Percentiles rank a stretch among this genome's conserved stretches.
Evolutionary conservation across 805 yeast species (phyloP).

Genomic region (Monosporozyma unispora): DNA sequence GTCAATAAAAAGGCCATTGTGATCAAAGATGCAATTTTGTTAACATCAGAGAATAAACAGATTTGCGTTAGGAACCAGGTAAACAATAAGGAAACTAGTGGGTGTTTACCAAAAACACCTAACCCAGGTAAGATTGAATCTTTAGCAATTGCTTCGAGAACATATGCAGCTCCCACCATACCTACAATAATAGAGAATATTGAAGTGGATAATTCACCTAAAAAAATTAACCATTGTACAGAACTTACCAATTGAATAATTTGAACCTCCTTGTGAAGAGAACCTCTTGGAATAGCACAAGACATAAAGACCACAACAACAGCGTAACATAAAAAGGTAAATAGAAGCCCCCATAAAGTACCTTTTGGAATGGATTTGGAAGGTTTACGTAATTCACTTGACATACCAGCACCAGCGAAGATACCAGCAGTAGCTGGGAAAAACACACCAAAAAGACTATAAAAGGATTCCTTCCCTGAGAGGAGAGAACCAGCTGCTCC

Average conservation of each 20-base stretch:
- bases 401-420: conserved; percentile 98
- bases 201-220: conserved; percentile 91
- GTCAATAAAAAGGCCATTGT: conserved; percentile 98
- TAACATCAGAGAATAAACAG: conserved; percentile 82
- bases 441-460: conserved; percentile 84
- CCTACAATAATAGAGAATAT: conserved; percentile 92
- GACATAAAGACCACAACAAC: conserved; percentile 80
- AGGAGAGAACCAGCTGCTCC: conserved; percentile 88
- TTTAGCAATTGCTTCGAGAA: conserved; percentile 82
- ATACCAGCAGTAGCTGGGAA: conserved; percentile 99
- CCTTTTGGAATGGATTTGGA: conserved; percentile 88
- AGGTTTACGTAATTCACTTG: conserved; percentile 83
- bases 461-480: conserved; percentile 58
- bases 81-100: conserved; percentile 54
- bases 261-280: conserved; percentile 71
- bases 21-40: conserved; percentile 87
- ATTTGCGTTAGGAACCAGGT: conserved; percentile 81
- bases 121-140: conserved; percentile 84
- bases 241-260: conserved; percentile 75
- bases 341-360: conserved; percentile 72
- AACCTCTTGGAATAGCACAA: conserved; percentile 64
- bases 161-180: conserved; percentile 87
- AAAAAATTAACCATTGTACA: conserved; percentile 54
- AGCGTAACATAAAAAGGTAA: conserved; percentile 70
- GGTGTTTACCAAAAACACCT: conserved; percentile 52